phyloP scores from a whole-genome alignment of 2,329 filamentous ascomycete genomes.

The Onygenales sp. region DNA sequence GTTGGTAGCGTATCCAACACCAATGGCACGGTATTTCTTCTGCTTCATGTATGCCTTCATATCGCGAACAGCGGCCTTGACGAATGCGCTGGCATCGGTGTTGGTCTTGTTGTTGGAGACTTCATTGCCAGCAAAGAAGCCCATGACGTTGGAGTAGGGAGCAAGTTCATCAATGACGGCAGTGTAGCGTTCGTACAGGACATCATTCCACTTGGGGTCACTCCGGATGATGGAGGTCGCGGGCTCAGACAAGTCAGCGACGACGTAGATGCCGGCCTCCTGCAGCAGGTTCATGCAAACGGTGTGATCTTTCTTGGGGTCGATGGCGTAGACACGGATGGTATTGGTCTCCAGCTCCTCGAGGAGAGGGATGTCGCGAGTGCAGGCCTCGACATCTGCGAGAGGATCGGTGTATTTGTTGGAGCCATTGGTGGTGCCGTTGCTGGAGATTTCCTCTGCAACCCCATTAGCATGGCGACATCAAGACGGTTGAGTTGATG shows the following conservation, averaged over 20 bases:
- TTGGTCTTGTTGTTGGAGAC: conserved; percentile 84
- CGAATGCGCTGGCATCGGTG: conserved; percentile 81
- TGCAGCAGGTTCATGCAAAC: conserved; percentile 77
- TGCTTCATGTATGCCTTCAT: conserved; percentile 86
- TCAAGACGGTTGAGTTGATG: conserved; percentile 2
- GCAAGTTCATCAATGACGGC: conserved; percentile 70
- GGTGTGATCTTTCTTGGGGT: conserved; percentile 68
- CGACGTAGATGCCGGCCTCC: conserved; percentile 85
- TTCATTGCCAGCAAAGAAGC: conserved; percentile 98
- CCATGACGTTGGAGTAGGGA: conserved; percentile 82
- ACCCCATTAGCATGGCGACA: conserved; percentile 4
- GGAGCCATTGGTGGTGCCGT: conserved; percentile 42
- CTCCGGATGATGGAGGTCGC: conserved; percentile 75
- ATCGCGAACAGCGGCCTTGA: conserved; percentile 96
- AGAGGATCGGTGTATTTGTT: conserved; percentile 72
- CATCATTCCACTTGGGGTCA: conserved; percentile 66
- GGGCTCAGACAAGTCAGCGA: conserved; percentile 83
- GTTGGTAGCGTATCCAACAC: conserved; percentile 93
- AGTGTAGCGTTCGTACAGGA: conserved; percentile 72
- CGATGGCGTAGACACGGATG: conserved; percentile 89
- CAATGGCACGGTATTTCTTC: conserved; percentile 66
- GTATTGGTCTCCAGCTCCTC: conserved; percentile 74
- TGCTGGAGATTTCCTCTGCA: conserved; percentile 49
- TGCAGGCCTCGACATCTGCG: conserved; percentile 59
- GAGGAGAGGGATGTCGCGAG: conserved; percentile 77